phyloP scores from a whole-genome alignment of 495 filamentous ascomycete species.

The Xylaria castorea region DNA sequence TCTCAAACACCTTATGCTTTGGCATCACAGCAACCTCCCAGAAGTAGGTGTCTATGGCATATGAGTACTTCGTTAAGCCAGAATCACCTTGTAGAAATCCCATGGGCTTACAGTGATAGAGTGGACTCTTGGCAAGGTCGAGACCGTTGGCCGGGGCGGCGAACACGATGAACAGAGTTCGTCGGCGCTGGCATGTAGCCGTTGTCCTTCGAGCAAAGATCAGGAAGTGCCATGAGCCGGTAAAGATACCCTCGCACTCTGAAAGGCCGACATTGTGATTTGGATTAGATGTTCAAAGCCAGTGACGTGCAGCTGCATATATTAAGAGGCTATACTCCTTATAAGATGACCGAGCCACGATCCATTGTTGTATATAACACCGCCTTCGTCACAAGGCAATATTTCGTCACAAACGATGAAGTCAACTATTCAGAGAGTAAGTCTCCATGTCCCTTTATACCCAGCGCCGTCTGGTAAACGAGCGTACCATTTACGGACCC shows the following conservation, averaged over 20 bases:
- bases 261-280: neutral
- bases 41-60: neutral
- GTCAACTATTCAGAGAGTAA: neutral
- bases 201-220: neutral
- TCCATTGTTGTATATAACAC: neutral
- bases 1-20: neutral
- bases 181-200: no score
- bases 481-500: neutral
- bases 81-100: neutral
- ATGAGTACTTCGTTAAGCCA: neutral
- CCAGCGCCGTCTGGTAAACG: neutral
- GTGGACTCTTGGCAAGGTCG: neutral
- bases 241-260: neutral
- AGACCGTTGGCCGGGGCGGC: neutral
- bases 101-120: neutral
- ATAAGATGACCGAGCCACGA: neutral
- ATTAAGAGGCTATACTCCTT: neutral
- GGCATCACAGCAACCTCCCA: neutral
- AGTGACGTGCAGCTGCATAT: neutral
- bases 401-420: neutral
- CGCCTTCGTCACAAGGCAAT: neutral
- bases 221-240: neutral
- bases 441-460: neutral
- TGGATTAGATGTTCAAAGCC: neutral
- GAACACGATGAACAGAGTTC: neutral